Evolutionary conservation across 2,329 filamentous ascomycete genomes (phyloP).

Genomic region (Ceratocystis variospora): DNA sequence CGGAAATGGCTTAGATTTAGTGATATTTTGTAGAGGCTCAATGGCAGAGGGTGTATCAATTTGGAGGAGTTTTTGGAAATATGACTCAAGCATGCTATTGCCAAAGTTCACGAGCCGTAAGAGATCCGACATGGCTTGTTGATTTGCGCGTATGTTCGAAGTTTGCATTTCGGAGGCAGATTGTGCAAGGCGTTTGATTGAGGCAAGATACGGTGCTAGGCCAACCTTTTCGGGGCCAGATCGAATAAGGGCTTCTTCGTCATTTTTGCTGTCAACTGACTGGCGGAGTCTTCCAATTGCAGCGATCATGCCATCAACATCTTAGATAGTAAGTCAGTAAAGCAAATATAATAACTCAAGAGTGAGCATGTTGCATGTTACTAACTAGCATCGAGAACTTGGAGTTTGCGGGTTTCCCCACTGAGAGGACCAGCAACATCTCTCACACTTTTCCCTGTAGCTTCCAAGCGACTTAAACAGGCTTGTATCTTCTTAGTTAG

Average conservation of each 20-base stretch:
- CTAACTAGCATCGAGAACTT: slow-evolving; percentile 69
- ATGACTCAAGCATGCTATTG: slow-evolving; percentile 67
- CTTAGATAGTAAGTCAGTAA: slow-evolving; percentile 29
- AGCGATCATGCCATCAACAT: slow-evolving; percentile 72
- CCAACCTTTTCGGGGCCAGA: slow-evolving; percentile 74
- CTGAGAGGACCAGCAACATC: slow-evolving; percentile 88
- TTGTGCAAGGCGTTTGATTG: slow-evolving; percentile 75
- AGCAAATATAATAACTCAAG: neutral
- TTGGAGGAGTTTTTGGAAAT: slow-evolving; percentile 64
- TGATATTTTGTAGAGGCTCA: slow-evolving; percentile 84
- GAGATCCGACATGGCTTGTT: slow-evolving; percentile 72
- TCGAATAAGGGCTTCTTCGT: slow-evolving; percentile 83
- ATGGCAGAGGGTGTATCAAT: slow-evolving; percentile 65
- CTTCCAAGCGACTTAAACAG: slow-evolving; percentile 68
- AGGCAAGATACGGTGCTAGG: slow-evolving; percentile 71
- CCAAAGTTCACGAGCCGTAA: slow-evolving; percentile 64
- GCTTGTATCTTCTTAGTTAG: slow-evolving; percentile 93
- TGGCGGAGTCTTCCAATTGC: slow-evolving; percentile 81
- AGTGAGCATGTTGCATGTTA: slow-evolving; percentile 15
- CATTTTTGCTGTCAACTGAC: slow-evolving; percentile 81
- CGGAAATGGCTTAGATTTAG: slow-evolving; percentile 77
- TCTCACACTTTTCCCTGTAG: slow-evolving; percentile 77
- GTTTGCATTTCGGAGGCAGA: slow-evolving; percentile 72
- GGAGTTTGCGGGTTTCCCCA: slow-evolving; percentile 78
- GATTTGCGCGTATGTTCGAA: slow-evolving; percentile 85